Base-by-base conservation (phyloP, 2,329 filamentous ascomycete genomes). In the Monilinia aucupariae region DNA sequence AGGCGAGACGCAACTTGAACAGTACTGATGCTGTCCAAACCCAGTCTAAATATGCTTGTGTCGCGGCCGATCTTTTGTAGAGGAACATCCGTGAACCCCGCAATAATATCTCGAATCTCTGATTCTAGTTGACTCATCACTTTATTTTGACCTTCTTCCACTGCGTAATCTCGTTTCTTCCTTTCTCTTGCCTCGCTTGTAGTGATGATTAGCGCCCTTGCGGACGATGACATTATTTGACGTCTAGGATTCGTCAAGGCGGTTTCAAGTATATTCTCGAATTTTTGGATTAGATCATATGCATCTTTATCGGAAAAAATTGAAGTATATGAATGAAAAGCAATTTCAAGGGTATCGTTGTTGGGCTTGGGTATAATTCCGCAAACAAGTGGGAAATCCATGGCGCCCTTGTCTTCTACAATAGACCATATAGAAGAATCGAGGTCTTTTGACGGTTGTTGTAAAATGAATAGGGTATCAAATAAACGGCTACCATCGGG, bases 1-100 rank as follows among this genome's bases (percentile, higher is more conserved):
- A 97, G 78, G 32, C 81, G 77, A 1, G 84, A 81, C 0, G 91
- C 90, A 12, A 96, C 79, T 71, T 96, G 92, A 6, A 87, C 82
- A 0, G 91, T 90, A 65, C 89, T 92, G 70, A 97, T 94, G 72
- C 92, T 97, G 75, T 97, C 92, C 4, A 97, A 78, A 0, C 93
- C 93, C n/a, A 96, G 82, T 64, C 89, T 86, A 70, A 93, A 96
- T 55, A 97, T 91, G 0, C 90, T 91, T 0, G 85, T 91, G 12
- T 81, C 72, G 15, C 79, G 80, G 4, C 73, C 70, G 53, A 96
- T 86, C 0, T 76, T 77, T 0, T 78, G 70, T 2, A 72, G 62
- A 0, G 82, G 73, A 5, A 82, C 75, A 1, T 79, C 76, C 0
- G 88, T 85, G 30, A 94, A 79, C 8, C 76, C 76, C 73, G 79